Base-by-base conservation (phyloP, 441 rosid genomes). In the Populus tomentosa region DNA sequence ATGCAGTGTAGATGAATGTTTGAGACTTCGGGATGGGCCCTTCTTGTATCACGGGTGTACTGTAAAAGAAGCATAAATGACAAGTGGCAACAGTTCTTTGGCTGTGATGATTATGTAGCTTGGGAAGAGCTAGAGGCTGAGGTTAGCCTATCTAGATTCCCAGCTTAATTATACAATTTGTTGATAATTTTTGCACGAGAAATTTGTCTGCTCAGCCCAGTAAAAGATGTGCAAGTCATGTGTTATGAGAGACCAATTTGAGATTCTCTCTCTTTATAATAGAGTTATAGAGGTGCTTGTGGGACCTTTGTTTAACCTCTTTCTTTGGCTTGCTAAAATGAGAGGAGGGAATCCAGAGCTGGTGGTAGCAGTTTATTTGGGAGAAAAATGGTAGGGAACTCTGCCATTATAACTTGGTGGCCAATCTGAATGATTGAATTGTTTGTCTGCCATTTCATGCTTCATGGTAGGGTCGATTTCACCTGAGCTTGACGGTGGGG, bases 381-480 rank as follows among this genome's bases (percentile, higher is more conserved):
- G 74, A 71, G 32, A n/a, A 70, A 85, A 75, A 82, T 84, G 87
- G 88, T 86, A 82, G 87, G 88, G 89, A 85, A 74, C 79, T 77
- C 69, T 59, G 66, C 73, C 73, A 74, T 84, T 74, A 67, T 82
- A 61, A 74, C 66, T 53, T 69, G 61, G 75, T 79, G 88, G 89
- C 75, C n/a, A 68, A 84, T 79, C 80, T 77, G 73, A 84, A 87
- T 87, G 80, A 90, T 84, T 84, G 86, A 82, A 71, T 72, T 71
- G 50, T 76, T 78, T 88, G 91, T 88, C 94, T 85, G 91, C 90
- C 88, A 84, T 86, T 84, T 80, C 33, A 28, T 75, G 69, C 70
- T 38, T 82, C 79, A 68, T 79, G 78, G 86, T 86, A 81, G 88
- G 87, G 85, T 28, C 30, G 30, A 28, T 28, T 28, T 28, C 30